Percentiles rank a stretch among this genome's conserved stretches.
Evolutionary conservation across 2,329 filamentous ascomycete species (phyloP).

Genomic region (Aspergillus sp.): DNA sequence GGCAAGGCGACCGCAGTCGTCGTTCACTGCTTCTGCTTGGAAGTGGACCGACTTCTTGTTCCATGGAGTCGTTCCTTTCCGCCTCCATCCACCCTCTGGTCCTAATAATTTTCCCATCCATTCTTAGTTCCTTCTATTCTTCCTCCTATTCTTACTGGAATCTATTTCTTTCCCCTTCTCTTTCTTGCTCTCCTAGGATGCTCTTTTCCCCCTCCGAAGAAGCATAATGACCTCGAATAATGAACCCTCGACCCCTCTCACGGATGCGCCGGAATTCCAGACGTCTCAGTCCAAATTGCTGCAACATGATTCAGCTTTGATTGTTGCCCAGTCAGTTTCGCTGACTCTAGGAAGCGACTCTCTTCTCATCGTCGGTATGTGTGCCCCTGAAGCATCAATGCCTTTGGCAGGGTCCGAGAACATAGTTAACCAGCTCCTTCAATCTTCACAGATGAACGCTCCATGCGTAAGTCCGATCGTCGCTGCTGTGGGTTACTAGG

Average conservation of each 20-base stretch:
- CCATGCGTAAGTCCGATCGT: conserved; percentile 43
- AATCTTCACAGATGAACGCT: conserved; percentile 46
- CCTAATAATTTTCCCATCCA: not conserved
- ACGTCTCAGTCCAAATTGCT: conserved; percentile 23
- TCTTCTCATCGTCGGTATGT: conserved; percentile 54
- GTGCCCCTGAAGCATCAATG: not conserved
- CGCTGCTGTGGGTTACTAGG: conserved; percentile 54
- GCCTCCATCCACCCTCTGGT: not conserved
- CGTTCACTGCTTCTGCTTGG: too few species aligned
- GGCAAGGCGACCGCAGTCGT: too few species aligned
- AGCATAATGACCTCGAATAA: conserved; percentile 18
- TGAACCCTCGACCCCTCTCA: conserved; percentile 17
- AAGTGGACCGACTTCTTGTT: too few species aligned
- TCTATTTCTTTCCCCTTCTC: conserved; percentile 10
- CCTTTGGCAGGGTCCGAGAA: too few species aligned
- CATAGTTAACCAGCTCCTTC: not conserved
- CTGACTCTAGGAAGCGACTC: conserved; percentile 58
- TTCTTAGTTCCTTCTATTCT: not conserved
- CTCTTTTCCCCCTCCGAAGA: not conserved
- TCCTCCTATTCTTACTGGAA: not conserved
- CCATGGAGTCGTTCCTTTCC: not conserved
- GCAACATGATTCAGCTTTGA: conserved; percentile 43
- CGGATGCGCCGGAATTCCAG: conserved; percentile 26
- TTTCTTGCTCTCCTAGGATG: conserved; percentile 10
- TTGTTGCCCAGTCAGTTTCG: conserved; percentile 54